Evolutionary conservation across 2,329 filamentous ascomycete genomes (phyloP), one percentile per base, ranked within the genome.

Genomic region (Hypoxylon sp.): DNA sequence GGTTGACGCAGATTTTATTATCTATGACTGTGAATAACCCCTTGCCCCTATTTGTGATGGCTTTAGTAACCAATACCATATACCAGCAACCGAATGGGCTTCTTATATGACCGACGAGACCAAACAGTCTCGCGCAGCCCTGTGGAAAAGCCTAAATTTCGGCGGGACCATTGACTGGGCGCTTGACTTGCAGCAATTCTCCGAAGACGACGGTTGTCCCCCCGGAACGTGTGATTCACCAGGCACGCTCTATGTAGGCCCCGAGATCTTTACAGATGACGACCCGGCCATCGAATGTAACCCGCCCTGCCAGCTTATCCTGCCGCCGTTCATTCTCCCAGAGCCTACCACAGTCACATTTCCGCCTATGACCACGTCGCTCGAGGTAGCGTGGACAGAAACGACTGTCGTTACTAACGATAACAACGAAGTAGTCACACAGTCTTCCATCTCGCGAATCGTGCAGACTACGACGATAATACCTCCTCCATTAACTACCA

Each of bases 1-100:
- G 24, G n/a, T 30, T 18, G 64, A 67, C 28, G 66, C 65, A 14
- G 66, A 71, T 36, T 68, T 71, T 20, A 22, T 72, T 7, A 60
- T 74, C 9, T 74, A 70, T 45, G 65, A 72, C 40, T 33, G 16
- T 50, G 46, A 56, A 18, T 24, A 51, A 22, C 1, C 11, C 48
- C 11, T 24, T 51, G 14, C 16, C 14, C 45, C 12, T 30, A 30
- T 8, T 32, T 30, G 6, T 30, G n/a, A n/a, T 30, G n/a, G 2
- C 4, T 18, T 49, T 49, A 6, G 9, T 32, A n/a, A 16, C 24
- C 9, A 30, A 30, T n/a, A 30, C 22, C 3, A 3, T 20, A 9
- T 12, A 24, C 2, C 24, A 32, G 26, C 2, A 18, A 38, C 32
- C 18, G n/a, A 33, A 16, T 50, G 28, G 5, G 46, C 16, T 12